Conservation (phyloP, 1,284 basidiomycete genomes). For the Agroathelia rolfsii region DNA sequence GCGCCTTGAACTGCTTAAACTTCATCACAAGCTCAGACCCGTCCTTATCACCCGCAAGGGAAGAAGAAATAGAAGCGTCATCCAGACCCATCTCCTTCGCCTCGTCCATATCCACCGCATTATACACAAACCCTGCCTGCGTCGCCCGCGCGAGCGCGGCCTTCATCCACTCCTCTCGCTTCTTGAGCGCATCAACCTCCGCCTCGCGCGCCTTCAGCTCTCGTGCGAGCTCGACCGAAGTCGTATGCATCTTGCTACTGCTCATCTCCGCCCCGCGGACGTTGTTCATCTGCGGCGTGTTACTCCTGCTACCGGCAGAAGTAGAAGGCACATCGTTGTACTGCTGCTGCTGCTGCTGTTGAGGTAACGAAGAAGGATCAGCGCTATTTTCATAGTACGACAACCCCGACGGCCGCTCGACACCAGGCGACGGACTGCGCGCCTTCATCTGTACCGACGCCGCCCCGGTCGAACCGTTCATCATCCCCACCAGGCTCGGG, state of each 20-base stretch:
- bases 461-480: constrained; percentile 36
- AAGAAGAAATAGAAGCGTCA: constrained; percentile 20
- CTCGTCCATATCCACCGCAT: constrained; percentile 36
- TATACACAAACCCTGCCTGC: constrained; percentile 74
- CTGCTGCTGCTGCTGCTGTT: too few species aligned
- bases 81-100: constrained; percentile 30
- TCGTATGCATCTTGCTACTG: too few species aligned
- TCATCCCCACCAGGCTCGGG: too few species aligned
- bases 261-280: too few species aligned
- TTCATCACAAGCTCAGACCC: constrained; percentile 69
- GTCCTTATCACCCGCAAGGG: constrained; percentile 31
- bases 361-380: too few species aligned
- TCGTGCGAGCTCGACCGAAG: constrained; percentile 64
- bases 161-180: constrained; percentile 82
- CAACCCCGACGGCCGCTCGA: constrained; percentile 46
- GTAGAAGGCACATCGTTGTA: too few species aligned
- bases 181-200: constrained; percentile 71
- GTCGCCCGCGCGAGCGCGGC: constrained; percentile 72
- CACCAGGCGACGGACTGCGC: constrained; percentile 54
- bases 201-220: constrained; percentile 75
- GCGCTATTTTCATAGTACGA: too few species aligned
- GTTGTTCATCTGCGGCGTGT: too few species aligned
- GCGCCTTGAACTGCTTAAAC: constrained; percentile 85
- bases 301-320: too few species aligned
- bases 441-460: too few species aligned